Evolutionary conservation across 441 rosid genomes (phyloP), one percentile per base, ranked within the genome.

Genomic region (Rhodomyrtus psidioides): DNA sequence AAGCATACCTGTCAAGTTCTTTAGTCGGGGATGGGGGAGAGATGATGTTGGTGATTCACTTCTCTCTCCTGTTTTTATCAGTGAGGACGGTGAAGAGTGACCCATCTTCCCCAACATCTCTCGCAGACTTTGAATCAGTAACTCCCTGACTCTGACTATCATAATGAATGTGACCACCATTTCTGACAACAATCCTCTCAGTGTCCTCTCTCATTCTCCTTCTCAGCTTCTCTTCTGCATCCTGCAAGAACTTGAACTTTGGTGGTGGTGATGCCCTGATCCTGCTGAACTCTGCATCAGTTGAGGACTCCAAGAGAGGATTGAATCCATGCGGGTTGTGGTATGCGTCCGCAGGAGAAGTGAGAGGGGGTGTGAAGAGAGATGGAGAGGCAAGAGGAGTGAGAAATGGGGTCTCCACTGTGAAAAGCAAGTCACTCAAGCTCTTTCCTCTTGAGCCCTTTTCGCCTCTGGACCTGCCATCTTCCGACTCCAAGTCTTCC

Each of bases 371-470:
- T 6, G 98, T 96, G 88, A 95, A 94, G 70, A 97, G 87, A 23
- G 98, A 89, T 44, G 99, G 99, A 81, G 99, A 97, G 88, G 98
- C 92, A 81, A 94, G 87, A 53, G 99, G 98, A 55, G 99, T 96
- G 39, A 95, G 87, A 90, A 89, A 97, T 26, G 98, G 99, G 86
- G 96, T 97, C 86, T 97, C 98, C 81, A 94, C 89, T 54, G 92
- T 91, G 8, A 92, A 86, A 83, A 95, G 87, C 87, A 96, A 88
- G 91, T 96, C 98, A 87, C 97, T 93, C 86, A 95, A 88, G 81
- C 98, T 97, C 89, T 91, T 94, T 83, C 92, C 91, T 91, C 93
- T 91, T 46, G 91, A 91, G 39, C 88, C 90, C 86, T 89, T 90
- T 85, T 91, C 91, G 84, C 82, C 87, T 82, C 89, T 90, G 24